Evolutionary conservation across 78 protist genomes (phyloP).

Genomic region (Dictyostelium citrinum): DNA sequence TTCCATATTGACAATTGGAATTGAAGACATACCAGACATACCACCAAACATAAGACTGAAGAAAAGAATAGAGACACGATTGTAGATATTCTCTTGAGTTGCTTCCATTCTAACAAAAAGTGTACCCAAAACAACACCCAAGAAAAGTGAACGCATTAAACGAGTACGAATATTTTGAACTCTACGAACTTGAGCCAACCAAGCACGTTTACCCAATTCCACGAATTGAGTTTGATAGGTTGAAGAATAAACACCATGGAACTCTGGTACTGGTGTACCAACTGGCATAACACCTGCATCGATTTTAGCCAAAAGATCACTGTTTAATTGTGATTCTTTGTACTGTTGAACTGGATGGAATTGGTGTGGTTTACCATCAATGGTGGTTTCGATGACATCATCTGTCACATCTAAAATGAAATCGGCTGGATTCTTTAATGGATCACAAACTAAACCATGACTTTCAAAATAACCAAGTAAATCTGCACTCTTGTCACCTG

Average conservation of each 20-base stretch:
- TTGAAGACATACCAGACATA: conserved; percentile 67
- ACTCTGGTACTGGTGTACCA: conserved; percentile 35
- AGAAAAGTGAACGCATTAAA: conserved; percentile 20
- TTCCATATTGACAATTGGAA: conserved; percentile 54
- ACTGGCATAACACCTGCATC: conserved; percentile 60
- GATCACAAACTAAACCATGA: conserved; percentile 44
- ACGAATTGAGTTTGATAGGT: conserved; percentile 34
- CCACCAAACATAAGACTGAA: conserved; percentile 68
- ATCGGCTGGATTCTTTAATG: conserved; percentile 81
- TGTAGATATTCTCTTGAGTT: conserved; percentile 40
- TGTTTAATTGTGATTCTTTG: conserved; percentile 23
- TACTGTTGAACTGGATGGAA: conserved; percentile 36
- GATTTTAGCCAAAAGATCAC: neutral
- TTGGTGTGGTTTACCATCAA: neutral
- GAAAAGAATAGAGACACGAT: conserved; percentile 63
- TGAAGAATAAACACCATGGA: conserved; percentile 37
- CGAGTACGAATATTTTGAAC: conserved; percentile 44
- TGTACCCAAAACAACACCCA: conserved; percentile 73
- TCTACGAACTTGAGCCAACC: conserved; percentile 53
- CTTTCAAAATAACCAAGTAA: conserved; percentile 34
- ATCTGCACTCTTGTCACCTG: conserved; percentile 40
- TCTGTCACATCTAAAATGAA: conserved; percentile 74
- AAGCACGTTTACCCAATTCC: conserved; percentile 22
- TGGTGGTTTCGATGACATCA: conserved; percentile 13
- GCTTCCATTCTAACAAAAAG: conserved; percentile 27